Evolutionary conservation across 306 rosid genomes (phyloP), one percentile per base, ranked within the genome.

Genomic region (Clitoria ternatea): DNA sequence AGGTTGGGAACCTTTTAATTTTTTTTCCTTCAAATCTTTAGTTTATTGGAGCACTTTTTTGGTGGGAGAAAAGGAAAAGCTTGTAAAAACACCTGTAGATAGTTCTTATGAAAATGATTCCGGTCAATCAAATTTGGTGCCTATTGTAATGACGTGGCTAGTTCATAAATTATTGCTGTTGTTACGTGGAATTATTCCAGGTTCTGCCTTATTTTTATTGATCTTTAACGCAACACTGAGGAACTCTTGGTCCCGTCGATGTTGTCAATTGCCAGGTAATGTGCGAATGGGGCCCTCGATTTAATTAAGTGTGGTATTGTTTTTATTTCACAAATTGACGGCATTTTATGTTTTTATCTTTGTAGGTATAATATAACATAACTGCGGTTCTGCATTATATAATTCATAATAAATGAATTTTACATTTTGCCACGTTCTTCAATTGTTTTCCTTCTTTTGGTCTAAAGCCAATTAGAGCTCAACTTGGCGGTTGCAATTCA

Each of bases 111-210:
- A 76, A 72, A 73, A 55, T 69, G 77, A 73, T 79, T 75, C 80
- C 72, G 39, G 69, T 55, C 43, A 69, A 62, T 43, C 77, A 73
- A 54, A 59, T 77, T 42, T 40, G 77, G 45, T 56, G 44, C 56
- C 65, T 69, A 33, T 67, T 72, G 26, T 69, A 37, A 45, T 82
- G 83, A 82, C 86, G 80, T 82, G 85, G 66, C 78, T 6, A 9
- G 23, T 49, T 19, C 66, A 19, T 73, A 68, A 73, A 73, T 61
- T 73, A 53, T 73, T 73, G 79, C 5, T 39, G 1, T 13, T 75
- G 18, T 30, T 70, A 44, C 77, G 76, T 53, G 72, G 74, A 72
- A 40, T 61, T 61, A 37, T 69, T 43, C 52, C 22, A 35, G 65
- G 22, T n/a, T 55, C 7, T 44, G 42, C 56, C 60, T 2, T 6